Evolutionary conservation across 441 rosid genomes (phyloP), one percentile per base, ranked within the genome.

Genomic region (Sinapis alba): DNA sequence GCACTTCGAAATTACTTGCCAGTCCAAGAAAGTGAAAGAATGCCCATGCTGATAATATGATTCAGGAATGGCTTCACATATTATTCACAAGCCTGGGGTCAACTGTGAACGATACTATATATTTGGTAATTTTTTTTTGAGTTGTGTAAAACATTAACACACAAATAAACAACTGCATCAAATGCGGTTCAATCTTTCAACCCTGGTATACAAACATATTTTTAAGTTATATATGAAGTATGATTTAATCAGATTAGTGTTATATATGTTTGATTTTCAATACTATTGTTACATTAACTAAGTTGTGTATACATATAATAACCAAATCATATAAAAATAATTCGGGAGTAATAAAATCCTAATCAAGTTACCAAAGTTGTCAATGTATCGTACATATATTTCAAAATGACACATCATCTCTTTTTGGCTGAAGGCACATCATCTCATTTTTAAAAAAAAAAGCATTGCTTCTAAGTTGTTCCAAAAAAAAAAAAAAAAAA

Each of bases 11-110:
- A 62, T 36, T 51, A 62, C 67, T 62, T 36, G 67, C 20, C 51
- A 62, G 19, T 36, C 67, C 50, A 36, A 13, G 51, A 62, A 62
- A 36, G 30, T 20, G 11, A 62, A 62, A 18, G 51, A 62, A 62
- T 36, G 67, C 51, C 51, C 67, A 62, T 62, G 30, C 7, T 7
- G 19, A 62, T 36, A 24, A 32, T 62, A 43, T 3, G 20, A 58
- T 58, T 58, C 38, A 62, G 67, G 67, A 62, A 62, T 62, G 50
- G 66, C 66, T 62, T 62, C 51, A 62, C 64, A 59, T 24, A 24
- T 20, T 62, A 62, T 36, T 20, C 67, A 20, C 30, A 36, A 62
- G 9, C 53, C 15, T 5, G 51, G 12, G 50, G 50, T 34, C 66
- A 34, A 62, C 5, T 11, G 28, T 20, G 13, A 11, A 10, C 4